phyloP scores from a whole-genome alignment of 1,284 basidiomycete genomes.

The Gomphus sp. region DNA sequence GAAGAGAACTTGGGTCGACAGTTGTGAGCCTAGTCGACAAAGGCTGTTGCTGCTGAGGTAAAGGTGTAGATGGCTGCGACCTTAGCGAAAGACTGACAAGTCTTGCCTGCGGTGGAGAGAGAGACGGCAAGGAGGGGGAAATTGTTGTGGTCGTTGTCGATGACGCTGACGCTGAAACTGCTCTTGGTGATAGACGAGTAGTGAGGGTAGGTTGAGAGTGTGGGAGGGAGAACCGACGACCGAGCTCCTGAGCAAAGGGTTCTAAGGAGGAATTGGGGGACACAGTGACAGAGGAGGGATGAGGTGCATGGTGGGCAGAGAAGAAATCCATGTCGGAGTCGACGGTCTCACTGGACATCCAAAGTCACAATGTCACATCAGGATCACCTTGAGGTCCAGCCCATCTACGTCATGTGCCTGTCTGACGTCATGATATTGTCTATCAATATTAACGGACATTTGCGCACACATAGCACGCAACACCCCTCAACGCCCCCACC shows the following conservation, averaged over 20 bases:
- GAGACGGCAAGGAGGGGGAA: not conserved
- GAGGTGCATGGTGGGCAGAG: constrained; percentile 7
- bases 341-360: not conserved
- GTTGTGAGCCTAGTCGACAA: constrained; percentile 18
- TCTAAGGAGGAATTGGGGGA: constrained; percentile 8
- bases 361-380: not conserved
- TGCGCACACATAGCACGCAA: not conserved
- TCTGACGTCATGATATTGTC: not conserved
- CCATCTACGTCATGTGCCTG: not conserved
- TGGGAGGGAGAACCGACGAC: constrained; percentile 14
- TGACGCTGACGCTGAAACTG: not conserved
- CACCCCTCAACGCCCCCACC: constrained; percentile 6
- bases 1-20: constrained; percentile 23
- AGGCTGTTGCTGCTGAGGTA: not conserved
- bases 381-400: not conserved
- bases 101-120: not conserved
- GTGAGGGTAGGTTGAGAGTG: constrained; percentile 14
- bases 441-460: not conserved
- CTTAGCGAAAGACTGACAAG: not conserved
- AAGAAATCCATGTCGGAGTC: constrained; percentile 10
- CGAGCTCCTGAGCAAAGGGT: constrained; percentile 19
- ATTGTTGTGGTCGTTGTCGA: not conserved
- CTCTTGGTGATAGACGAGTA: constrained; percentile 15
- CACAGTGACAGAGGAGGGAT: not conserved
- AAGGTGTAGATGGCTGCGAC: not conserved